Base-by-base conservation (phyloP, 805 yeast species). In the Cyberlindnera mycetangii region DNA sequence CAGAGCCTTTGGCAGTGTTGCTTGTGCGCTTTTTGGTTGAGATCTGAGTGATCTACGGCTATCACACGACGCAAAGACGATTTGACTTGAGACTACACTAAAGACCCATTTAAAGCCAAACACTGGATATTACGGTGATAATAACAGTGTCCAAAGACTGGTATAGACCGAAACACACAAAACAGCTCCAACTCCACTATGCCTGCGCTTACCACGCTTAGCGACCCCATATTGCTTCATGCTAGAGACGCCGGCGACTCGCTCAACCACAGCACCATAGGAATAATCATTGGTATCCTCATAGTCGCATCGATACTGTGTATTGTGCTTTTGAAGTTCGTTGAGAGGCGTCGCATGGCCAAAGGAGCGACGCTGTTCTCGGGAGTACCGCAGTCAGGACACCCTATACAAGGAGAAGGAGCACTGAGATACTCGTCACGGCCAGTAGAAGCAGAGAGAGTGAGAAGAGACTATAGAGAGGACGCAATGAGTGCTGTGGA, bases 211-310 rank as follows among this genome's bases (percentile, higher is more conserved):
- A n/a, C n/a, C n/a, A n/a, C n/a, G n/a, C n/a, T n/a, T n/a, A n/a
- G n/a, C n/a, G n/a, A n/a, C n/a, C n/a, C n/a, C n/a, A n/a, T n/a
- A n/a, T n/a, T n/a, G n/a, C 28, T 25, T 10, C 12, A 5, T n/a
- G 5, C 28, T 10, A 6, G 28, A 25, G 32, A 30, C 18, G 35
- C 17, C 35, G n/a, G 22, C 7, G 22, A 17, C 19, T 32, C 35
- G 5, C 9, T 37, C 40, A 19, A 28, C 16, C 32, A 37, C n/a
- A 16, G 19, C 17, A 37, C 32, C 27, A 37, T 37, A 18, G 40
- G 32, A 5, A 17, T 37, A 17, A 37, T 37, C 6, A 30, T 37
- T 7, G 40, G 32, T 14, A 19, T 37, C 7, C 16, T 37, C 18
- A 37, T 37, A 4, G 15, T 33, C 18, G 21, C 18, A 6, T 6